Base-by-base conservation (phyloP, 2,329 filamentous ascomycete genomes). In the Aspergillus terreus region DNA sequence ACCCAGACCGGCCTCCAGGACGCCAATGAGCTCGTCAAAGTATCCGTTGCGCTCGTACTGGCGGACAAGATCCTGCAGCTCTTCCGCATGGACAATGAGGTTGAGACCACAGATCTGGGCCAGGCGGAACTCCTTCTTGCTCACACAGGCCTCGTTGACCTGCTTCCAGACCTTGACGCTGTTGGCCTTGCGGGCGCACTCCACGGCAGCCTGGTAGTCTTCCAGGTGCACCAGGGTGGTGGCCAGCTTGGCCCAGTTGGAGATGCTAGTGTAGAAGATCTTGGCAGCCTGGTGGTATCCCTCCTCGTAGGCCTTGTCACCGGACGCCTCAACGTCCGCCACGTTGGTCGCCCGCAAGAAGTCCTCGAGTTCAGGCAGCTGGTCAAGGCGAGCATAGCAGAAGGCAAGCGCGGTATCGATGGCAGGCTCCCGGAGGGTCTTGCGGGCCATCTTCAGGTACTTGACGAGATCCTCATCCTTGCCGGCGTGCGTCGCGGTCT, bases 81-180 rank as follows among this genome's bases (percentile, higher is more conserved):
- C 94, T 73, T 99, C 94, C 23, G 95, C 94, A 73, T 99, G 92
- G 21, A 99, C 87, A 64, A 99, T 96, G 54, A 99, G 80, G 77
- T 99, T 97, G 55, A 99, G 85, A 80, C 95, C 95, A 67, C 94
- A 99, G 64, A 99, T 99, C 76, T 97, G 94, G 23, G 95, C 94
- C 54, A 99, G 87, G 56, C 92, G 89, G 84, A 99, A 99, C 71
- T 99, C 94, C 79, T 96, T 97, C 84, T 97, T 99, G 56, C 83
- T 84, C 59, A 99, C 89, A 68, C 94, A 99, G 19, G 92, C 94
- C 68, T 90, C 88, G 75, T 97, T 95, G 61, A 99, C 94, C 75
- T 99, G 90, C 76, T 94, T 95, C 94, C 94, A 99, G 47, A 99
- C 94, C 79, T 95, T 96, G 75, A 96, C 92, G 74, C 90, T 97